Evolutionary conservation across 495 filamentous ascomycete species (phyloP).

Genomic region (Neurospora sp.): DNA sequence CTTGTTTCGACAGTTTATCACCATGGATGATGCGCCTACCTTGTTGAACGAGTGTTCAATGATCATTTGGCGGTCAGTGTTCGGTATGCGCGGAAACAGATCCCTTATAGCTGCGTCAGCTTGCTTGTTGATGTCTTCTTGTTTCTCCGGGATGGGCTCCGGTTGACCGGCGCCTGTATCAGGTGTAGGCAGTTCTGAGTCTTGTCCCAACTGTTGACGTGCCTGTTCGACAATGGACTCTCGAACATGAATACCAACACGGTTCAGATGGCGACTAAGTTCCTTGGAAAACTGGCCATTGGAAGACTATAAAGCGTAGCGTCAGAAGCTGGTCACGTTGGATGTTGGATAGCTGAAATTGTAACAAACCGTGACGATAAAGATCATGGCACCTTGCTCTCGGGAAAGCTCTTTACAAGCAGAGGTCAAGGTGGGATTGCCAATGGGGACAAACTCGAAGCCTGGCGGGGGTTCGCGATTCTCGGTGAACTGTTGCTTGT

Average conservation of each 20-base stretch:
- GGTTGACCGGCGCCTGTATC: conserved; percentile 20
- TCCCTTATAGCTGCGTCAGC: conserved; percentile 67
- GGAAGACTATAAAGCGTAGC: conserved; percentile 4
- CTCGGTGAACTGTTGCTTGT: conserved; percentile 33
- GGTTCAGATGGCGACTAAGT: conserved; percentile 47
- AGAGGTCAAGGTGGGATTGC: conserved; percentile 63
- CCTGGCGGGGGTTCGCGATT: conserved; percentile 51
- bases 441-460: conserved; percentile 75
- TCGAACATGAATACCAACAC: conserved; percentile 71
- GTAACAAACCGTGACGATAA: conserved; percentile 66
- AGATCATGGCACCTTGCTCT: conserved; percentile 54
- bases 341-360: neutral
- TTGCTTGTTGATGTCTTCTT: conserved; percentile 59
- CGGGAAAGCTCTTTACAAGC: conserved; percentile 73
- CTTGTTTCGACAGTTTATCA: conserved; percentile 1
- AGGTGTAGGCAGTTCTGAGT: conserved; percentile 8
- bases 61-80: conserved; percentile 65
- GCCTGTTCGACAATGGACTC: conserved; percentile 41
- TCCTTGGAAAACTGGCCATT: conserved; percentile 2
- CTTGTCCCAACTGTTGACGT: conserved; percentile 18
- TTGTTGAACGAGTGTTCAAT: conserved; percentile 76
- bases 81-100: conserved; percentile 77
- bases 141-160: conserved; percentile 44
- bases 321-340: conserved; percentile 3
- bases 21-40: conserved; percentile 33